Conservation (phyloP, 805 yeast species). For the Candida verbasci region DNA sequence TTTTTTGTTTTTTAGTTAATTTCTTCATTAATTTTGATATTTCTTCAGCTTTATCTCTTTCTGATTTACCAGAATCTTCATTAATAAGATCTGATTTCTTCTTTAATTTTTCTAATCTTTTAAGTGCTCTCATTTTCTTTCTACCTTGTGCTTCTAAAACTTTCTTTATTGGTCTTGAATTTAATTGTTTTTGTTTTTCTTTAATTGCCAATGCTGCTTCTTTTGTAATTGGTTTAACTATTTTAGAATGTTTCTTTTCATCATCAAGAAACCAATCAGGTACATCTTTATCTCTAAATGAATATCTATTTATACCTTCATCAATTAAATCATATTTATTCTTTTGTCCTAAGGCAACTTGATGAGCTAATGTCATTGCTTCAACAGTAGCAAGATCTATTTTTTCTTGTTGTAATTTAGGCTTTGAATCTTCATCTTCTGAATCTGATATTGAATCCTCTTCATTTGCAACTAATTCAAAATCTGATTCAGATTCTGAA, state of each 20-base stretch:
- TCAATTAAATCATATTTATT: conserved; percentile 81
- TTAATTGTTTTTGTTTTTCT: conserved; percentile 53
- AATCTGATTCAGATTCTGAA: conserved; percentile 41
- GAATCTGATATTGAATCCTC: conserved; percentile 37
- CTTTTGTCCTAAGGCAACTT: conserved; percentile 85
- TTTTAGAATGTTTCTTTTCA: conserved; percentile 80
- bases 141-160: conserved; percentile 97
- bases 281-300: conserved; percentile 85
- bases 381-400: conserved; percentile 88
- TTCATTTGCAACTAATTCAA: conserved; percentile 38
- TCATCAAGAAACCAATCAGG: conserved; percentile 98
- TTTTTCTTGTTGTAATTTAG: conserved; percentile 52
- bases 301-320: conserved; percentile 87
- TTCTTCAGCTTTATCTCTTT: conserved; percentile 91
- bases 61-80: conserved; percentile 83
- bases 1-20: conserved; percentile 65
- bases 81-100: conserved; percentile 90
- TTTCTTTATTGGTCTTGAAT: conserved; percentile 97
- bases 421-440: conserved; percentile 32
- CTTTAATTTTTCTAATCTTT: conserved; percentile 80
- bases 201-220: conserved; percentile 53
- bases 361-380: conserved; percentile 97
- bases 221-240: conserved; percentile 88
- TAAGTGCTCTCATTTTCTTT: conserved; percentile 88
- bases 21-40: conserved; percentile 81